These are phyloP conservation scores for Dittrichia graveolens DNA, from an alignment of 129 eudicot species.

Conservation along the genomic window DNA sequence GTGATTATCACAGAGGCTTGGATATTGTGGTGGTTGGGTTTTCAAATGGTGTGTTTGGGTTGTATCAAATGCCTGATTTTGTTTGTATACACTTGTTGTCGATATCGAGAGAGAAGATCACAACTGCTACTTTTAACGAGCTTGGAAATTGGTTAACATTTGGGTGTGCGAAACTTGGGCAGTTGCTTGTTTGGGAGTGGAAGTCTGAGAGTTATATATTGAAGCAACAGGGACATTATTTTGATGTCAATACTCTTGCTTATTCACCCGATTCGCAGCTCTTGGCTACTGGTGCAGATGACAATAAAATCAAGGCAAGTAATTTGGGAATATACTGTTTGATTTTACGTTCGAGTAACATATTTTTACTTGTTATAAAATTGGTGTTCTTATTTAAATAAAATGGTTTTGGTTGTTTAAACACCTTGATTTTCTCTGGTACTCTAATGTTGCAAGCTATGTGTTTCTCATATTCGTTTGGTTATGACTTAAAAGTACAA, in stretches of 20 bases:
- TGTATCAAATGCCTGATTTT: slow-evolving; percentile 94
- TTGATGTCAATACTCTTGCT: slow-evolving; percentile 91
- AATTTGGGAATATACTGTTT: not conserved
- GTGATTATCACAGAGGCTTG: slow-evolving; percentile 80
- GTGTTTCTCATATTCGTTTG: too few relatives aligned
- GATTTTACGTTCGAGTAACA: not conserved
- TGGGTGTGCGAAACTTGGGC: slow-evolving; percentile 97
- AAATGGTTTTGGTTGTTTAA: not conserved
- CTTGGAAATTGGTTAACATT: slow-evolving; percentile 92
- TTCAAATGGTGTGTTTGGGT: slow-evolving; percentile 88
- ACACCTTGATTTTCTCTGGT: too few relatives aligned
- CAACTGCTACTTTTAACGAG: slow-evolving; percentile 77
- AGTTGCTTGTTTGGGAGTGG: slow-evolving; percentile 99
- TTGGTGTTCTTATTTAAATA: slow-evolving; percentile 3
- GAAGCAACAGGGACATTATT: slow-evolving; percentile 97
- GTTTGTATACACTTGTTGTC: slow-evolving; percentile 89
- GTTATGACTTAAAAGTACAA: too few relatives aligned
- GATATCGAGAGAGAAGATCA: slow-evolving; percentile 86
- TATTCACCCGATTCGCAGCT: slow-evolving; percentile 95
- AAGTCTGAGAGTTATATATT: slow-evolving; percentile 88
- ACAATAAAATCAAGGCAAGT: slow-evolving; percentile 85
- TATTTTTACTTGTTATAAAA: not conserved
- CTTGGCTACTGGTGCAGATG: slow-evolving; percentile 98
- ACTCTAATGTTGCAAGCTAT: too few relatives aligned
- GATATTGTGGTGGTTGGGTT: slow-evolving; percentile 91